Evolutionary conservation across 345 rosid genomes (phyloP).

Genomic region (Eucalyptus cladocalyx): DNA sequence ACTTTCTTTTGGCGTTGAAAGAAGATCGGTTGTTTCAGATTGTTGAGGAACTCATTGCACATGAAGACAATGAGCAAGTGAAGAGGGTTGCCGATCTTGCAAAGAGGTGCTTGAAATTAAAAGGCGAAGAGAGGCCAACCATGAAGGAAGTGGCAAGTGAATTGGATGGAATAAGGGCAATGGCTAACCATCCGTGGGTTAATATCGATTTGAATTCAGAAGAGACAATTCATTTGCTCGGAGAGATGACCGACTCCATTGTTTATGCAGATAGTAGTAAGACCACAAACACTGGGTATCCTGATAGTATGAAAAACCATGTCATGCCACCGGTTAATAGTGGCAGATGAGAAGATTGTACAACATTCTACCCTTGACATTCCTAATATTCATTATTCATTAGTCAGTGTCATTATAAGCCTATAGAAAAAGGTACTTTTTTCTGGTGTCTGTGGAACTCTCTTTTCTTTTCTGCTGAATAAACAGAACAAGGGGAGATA

Average conservation of each 20-base stretch:
- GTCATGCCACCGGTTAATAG: not conserved
- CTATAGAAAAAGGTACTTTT: not conserved
- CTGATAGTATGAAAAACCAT: not conserved
- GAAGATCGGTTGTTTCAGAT: not conserved
- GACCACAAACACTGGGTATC: not conserved
- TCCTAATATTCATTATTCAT: not conserved
- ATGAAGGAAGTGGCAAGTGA: constrained; percentile 15
- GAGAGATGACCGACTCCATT: not conserved
- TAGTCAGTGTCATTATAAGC: not conserved
- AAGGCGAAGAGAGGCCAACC: constrained; percentile 15
- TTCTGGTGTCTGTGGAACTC: not conserved
- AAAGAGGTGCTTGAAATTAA: not conserved
- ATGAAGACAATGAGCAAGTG: not conserved
- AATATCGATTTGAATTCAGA: not conserved
- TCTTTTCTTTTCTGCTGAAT: not conserved
- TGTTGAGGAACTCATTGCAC: not conserved
- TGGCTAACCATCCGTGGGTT: constrained; percentile 3
- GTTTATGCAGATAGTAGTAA: not conserved
- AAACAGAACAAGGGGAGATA: not conserved
- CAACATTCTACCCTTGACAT: not conserved
- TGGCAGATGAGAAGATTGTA: not conserved
- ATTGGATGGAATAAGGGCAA: constrained; percentile 1
- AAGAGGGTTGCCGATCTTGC: not conserved
- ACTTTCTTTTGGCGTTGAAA: not conserved
- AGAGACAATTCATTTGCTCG: constrained; percentile 1